A percentile compares a stretch with the other conserved stretches of the same genome.
phyloP scores from a whole-genome alignment of 2,329 filamentous ascomycete species.

The Botrytis fabae region DNA sequence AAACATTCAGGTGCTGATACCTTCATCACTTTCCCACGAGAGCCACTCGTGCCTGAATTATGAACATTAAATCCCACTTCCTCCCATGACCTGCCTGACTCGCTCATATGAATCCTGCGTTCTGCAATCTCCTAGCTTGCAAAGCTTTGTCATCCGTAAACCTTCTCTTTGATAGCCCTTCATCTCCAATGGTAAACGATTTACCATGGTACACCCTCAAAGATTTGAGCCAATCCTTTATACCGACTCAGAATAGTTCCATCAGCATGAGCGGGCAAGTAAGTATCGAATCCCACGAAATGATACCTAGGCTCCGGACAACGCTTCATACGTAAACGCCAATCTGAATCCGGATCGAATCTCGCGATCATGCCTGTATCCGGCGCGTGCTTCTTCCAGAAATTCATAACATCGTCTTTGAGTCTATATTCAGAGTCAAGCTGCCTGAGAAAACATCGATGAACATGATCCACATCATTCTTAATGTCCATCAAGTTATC shows the following conservation, averaged over 20 bases:
- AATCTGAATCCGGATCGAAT: neutral
- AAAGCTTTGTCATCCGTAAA: too few species aligned
- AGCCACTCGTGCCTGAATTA: neutral
- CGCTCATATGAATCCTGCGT: fast-evolving
- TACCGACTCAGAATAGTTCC: neutral
- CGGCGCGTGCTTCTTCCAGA: neutral
- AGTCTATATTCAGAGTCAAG: neutral
- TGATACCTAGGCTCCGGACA: neutral
- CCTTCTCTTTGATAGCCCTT: too few species aligned
- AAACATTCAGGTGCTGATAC: neutral
- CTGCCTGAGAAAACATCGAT: neutral
- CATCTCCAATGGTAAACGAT: too few species aligned
- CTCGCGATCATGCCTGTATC: neutral
- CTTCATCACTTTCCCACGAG: neutral
- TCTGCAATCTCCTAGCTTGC: neutral
- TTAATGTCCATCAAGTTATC: neutral
- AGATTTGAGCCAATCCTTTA: neutral
- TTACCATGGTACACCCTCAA: neutral
- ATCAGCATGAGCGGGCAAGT: slow-evolving; percentile 1
- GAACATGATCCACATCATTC: neutral
- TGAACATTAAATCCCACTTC: neutral
- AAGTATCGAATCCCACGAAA: neutral
- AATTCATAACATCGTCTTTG: neutral
- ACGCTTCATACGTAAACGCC: neutral
- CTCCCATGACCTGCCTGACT: neutral